Base-by-base conservation (phyloP, 352 stramenopile genomes). In the Phytopythium mirpurense region DNA sequence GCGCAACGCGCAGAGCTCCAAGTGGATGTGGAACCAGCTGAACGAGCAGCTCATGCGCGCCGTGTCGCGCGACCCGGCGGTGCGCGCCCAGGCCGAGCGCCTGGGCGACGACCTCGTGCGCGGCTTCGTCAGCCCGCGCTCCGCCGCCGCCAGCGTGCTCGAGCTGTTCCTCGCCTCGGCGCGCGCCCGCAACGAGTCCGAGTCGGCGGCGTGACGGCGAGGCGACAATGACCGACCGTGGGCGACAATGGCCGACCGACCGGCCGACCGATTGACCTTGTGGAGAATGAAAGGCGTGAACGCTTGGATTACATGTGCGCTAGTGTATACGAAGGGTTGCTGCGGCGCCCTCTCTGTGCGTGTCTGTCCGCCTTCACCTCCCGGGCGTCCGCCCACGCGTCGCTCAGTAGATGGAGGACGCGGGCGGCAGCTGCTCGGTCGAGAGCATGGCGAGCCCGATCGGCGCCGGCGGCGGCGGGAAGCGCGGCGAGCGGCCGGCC, bases 11-110 rank as follows among this genome's bases (percentile, higher is more conserved):
- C 80, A 90, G 66, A 86, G 72, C 54, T 86, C 78, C 29, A 88
- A 86, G 56, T 90, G 79, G 79, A 86, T 90, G 72, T 88, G 75
- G 80, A 88, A 86, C 55, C 74, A 88, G 47, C 61, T 90, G 29
- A 82, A 86, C 43, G 73, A 87, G 62, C 76, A 90, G 49, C 71
- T 90, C 40, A 87, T 90, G 78, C 60, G 68, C 32, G 72, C 73
- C 2, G 75, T 88, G 18, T 74, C 74, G 11, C 68, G 65, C 43
- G 77, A 71, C 60, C 45, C 49, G 34, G 53, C 68, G 12, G 75
- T 88, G 35, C 67, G 63, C 38, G 47, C 65, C 18, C 74, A 84
- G 41, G 76, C 76, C 32, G 60, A 76, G 32, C 69, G 70, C 29
- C 81, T 90, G 67, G 78, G 72, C 40, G 63, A 82, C 29, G 78